phyloP scores from a whole-genome alignment of 495 filamentous ascomycete genomes.

The Tuber calosporum region DNA sequence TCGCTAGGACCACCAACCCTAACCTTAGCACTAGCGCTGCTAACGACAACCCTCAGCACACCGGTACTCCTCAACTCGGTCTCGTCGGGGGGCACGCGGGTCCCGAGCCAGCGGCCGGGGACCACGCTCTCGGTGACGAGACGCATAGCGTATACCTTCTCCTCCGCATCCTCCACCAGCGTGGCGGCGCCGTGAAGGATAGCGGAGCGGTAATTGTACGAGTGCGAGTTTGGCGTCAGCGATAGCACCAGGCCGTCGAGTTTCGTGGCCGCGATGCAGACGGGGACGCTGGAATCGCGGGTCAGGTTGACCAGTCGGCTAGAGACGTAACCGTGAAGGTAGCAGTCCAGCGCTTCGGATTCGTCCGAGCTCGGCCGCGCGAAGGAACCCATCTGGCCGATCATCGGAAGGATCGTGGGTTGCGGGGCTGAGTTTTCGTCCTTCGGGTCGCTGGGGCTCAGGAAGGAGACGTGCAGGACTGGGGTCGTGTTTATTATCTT shows the following conservation, averaged over 20 bases:
- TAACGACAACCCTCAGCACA: slow-evolving; percentile 63
- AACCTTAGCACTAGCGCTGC: slow-evolving; percentile 71
- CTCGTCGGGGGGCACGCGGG: slow-evolving; percentile 62
- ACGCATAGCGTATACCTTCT: slow-evolving; percentile 79
- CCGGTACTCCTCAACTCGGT: slow-evolving; percentile 72
- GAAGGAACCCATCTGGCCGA: slow-evolving; percentile 72
- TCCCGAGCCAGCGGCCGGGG: slow-evolving; percentile 59
- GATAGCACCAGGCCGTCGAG: slow-evolving; percentile 70
- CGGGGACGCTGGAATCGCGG: slow-evolving; percentile 50
- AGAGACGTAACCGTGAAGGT: slow-evolving; percentile 82
- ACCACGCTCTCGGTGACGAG: slow-evolving; percentile 71
- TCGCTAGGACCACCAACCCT: slow-evolving; percentile 62
- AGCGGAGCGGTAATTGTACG: slow-evolving; percentile 83
- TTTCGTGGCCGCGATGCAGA: slow-evolving; percentile 60
- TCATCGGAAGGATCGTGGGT: slow-evolving; percentile 77
- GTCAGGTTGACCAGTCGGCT: slow-evolving; percentile 68
- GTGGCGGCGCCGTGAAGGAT: slow-evolving; percentile 68
- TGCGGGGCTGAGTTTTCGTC: slow-evolving; percentile 52
- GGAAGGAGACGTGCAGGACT: slow-evolving; percentile 81
- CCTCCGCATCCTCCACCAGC: slow-evolving; percentile 58
- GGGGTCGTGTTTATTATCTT: slow-evolving; percentile 67
- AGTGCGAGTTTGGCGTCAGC: slow-evolving; percentile 68
- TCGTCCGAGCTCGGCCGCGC: slow-evolving; percentile 55
- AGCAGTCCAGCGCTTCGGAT: slow-evolving; percentile 65
- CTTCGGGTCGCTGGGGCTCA: slow-evolving; percentile 46